Conservation (phyloP, 176 grass and related monocot genomes). For the Ampelocalamus luodianensis region DNA sequence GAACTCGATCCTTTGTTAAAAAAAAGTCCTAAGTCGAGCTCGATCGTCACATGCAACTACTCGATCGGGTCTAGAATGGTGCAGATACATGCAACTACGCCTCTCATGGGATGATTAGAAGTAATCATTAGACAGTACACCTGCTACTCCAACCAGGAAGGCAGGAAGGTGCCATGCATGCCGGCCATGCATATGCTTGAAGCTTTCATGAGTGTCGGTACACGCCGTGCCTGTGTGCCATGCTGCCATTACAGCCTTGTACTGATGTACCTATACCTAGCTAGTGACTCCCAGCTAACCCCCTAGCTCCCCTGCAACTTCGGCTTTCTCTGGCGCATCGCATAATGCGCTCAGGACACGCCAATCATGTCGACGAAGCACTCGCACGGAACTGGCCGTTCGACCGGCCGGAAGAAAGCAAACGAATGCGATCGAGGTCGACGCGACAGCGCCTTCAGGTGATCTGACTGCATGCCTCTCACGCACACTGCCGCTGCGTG, state of each 20-base stretch:
- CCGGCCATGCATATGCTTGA: background rate
- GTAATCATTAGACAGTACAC: background rate
- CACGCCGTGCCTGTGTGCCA: background rate
- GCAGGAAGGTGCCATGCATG: background rate
- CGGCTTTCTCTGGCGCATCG: conserved; percentile 3
- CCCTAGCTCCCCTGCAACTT: background rate
- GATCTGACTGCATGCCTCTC: conserved; percentile 4
- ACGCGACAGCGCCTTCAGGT: background rate
- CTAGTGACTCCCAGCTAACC: background rate
- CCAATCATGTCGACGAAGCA: background rate
- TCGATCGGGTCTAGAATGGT: background rate
- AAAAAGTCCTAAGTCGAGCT: too few relatives aligned
- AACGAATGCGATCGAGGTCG: background rate
- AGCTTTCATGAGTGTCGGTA: background rate
- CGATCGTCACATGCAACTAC: too few relatives aligned
- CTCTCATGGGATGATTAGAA: background rate
- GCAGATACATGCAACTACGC: background rate
- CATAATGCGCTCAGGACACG: background rate
- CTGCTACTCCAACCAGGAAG: background rate
- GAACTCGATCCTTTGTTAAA: too few relatives aligned
- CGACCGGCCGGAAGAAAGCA: background rate
- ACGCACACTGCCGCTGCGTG: background rate
- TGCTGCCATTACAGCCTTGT: background rate
- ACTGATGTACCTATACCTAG: background rate
- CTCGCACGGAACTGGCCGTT: conserved; percentile 3